Evolutionary conservation across 2,329 filamentous ascomycete genomes (phyloP).

Genomic region (Sporothrix euskadiensis): DNA sequence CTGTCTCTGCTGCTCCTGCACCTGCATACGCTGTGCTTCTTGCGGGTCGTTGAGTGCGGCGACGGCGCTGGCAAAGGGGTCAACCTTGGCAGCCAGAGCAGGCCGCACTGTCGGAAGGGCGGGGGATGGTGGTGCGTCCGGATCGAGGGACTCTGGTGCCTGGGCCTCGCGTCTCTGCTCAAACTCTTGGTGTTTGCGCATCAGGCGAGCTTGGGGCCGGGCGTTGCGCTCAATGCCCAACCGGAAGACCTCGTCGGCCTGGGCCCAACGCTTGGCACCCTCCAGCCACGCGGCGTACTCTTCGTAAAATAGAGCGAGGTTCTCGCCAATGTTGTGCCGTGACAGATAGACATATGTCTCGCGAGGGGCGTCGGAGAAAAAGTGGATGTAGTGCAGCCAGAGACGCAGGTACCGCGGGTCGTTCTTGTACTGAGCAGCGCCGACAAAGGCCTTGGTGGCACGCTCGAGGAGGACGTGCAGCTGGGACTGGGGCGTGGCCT

Average conservation of each 20-base stretch:
- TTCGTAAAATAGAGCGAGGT: conserved; percentile 89
- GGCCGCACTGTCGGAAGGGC: conserved; percentile 81
- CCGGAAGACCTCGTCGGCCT: conserved; percentile 92
- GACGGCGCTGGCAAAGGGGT: conserved; percentile 69
- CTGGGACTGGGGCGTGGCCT: conserved; percentile 88
- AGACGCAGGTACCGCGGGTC: conserved; percentile 90
- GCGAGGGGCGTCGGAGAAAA: conserved; percentile 90
- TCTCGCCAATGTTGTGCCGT: conserved; percentile 82
- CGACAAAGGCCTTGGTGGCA: conserved; percentile 85
- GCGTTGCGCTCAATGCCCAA: conserved; percentile 88
- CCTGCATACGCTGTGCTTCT: conserved; percentile 41
- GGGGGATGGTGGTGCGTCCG: conserved; percentile 71
- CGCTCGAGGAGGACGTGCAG: conserved; percentile 86
- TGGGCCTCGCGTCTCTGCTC: conserved; percentile 70
- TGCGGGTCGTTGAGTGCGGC: conserved; percentile 63
- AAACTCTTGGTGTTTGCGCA: conserved; percentile 92
- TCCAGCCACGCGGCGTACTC: conserved; percentile 96
- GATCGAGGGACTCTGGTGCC: conserved; percentile 50
- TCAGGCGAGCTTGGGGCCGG: conserved; percentile 73
- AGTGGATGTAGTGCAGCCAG: conserved; percentile 90
- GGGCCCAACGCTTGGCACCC: conserved; percentile 75
- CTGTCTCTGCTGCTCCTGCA: conserved; percentile 28
- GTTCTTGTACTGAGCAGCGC: conserved; percentile 86
- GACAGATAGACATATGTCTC: conserved; percentile 92
- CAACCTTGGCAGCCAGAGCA: conserved; percentile 79